A percentile compares a stretch with the other conserved stretches of the same genome.
phyloP scores from a whole-genome alignment of 2,329 filamentous ascomycete genomes.

The Paecilomyces formosus region DNA sequence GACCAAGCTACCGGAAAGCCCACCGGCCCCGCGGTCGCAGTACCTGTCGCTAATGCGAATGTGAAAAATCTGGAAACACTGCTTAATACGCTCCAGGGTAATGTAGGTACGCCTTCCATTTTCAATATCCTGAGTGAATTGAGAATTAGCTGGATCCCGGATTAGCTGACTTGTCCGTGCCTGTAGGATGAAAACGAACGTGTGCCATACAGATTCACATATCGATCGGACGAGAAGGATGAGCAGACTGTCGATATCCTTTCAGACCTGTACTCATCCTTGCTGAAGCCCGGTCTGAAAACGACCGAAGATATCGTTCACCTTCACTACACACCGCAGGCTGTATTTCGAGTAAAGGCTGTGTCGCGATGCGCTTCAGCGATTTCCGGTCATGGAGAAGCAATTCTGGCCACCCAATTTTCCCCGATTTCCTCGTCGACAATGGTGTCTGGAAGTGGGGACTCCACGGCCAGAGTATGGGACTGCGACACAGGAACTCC shows the following conservation, averaged over 20 bases:
- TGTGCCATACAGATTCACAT: constrained; percentile 61
- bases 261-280: constrained; percentile 43
- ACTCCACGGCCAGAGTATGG: constrained; percentile 87
- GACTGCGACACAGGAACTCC: constrained; percentile 92
- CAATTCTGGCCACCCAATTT: constrained; percentile 80
- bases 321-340: constrained; percentile 69
- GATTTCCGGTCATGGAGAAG: constrained; percentile 85
- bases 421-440: constrained; percentile 69
- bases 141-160: not conserved
- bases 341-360: constrained; percentile 86
- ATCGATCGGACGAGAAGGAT: constrained; percentile 36
- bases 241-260: constrained; percentile 38
- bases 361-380: constrained; percentile 83
- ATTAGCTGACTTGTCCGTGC: constrained; percentile 10
- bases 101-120: constrained; percentile 43
- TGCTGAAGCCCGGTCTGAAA: constrained; percentile 44
- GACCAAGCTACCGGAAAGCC: constrained; percentile 65
- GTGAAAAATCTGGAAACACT: constrained; percentile 85
- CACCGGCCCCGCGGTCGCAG: constrained; percentile 63
- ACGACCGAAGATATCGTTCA: constrained; percentile 56
- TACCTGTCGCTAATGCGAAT: constrained; percentile 75
- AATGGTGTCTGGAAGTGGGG: constrained; percentile 82
- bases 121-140: not conserved
- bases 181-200: constrained; percentile 50
- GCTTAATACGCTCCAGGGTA: constrained; percentile 74